A percentile compares a stretch with the other conserved stretches of the same genome.
phyloP scores from a whole-genome alignment of 352 stramenopile genomes.

The Blastocystis sp. region DNA sequence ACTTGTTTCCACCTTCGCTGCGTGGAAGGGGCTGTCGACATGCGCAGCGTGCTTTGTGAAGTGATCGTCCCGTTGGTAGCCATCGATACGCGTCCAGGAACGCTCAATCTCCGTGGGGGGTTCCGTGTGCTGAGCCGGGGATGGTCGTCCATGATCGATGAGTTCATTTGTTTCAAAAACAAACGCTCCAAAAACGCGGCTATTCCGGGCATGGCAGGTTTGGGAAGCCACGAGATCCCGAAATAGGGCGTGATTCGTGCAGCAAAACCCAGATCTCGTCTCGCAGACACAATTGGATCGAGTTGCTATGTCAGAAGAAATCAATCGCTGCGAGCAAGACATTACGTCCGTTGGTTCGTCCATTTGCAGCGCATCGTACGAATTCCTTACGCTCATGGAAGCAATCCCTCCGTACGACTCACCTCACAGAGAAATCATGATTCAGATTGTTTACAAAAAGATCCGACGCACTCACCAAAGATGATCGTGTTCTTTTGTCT shows the following conservation, averaged over 20 bases:
- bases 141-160: slow-evolving; percentile 23
- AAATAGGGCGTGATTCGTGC: no score
- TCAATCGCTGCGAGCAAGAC: background rate
- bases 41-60: background rate
- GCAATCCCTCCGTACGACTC: background rate
- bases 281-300: no score
- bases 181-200: background rate
- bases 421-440: background rate
- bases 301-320: background rate
- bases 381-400: background rate
- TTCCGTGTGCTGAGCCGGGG: background rate
- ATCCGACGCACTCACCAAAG: background rate
- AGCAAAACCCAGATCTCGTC: no score
- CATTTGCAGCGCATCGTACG: background rate
- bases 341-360: background rate
- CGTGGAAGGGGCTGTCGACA: background rate
- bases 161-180: slow-evolving; percentile 4
- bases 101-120: slow-evolving; percentile 4
- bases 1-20: background rate
- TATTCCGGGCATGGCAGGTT: background rate
- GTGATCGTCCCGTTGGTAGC: background rate
- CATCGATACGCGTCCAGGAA: background rate
- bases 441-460: background rate
- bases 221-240: background rate
- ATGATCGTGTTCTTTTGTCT: background rate